A percentile compares a stretch with the other conserved stretches of the same genome.
Conservation (phyloP, 805 yeast genomes). For the Lipomyces yamanashiensis region DNA sequence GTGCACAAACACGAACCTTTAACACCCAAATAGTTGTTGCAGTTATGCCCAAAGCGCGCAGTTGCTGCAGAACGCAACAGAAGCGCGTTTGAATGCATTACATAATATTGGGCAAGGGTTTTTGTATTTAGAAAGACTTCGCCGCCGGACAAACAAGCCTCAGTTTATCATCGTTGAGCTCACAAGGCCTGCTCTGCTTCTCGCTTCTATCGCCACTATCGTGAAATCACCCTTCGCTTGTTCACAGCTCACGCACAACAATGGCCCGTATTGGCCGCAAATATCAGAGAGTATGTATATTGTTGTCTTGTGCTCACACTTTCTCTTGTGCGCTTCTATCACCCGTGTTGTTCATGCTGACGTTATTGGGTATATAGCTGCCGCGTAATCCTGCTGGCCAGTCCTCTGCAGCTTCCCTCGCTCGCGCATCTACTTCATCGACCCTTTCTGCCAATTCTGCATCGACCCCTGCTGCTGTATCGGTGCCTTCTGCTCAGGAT, state of each 20-base stretch:
- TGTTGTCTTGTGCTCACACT: neutral
- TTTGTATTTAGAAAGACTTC: no score
- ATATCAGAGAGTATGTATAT: conserved; percentile 28
- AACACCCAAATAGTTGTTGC: neutral
- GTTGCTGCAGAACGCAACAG: neutral
- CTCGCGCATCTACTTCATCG: conserved; percentile 21
- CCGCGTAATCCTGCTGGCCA: conserved; percentile 30
- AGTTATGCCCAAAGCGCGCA: neutral
- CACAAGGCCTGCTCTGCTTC: neutral
- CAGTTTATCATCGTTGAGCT: neutral
- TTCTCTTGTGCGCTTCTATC: no score
- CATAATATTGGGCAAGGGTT: no score
- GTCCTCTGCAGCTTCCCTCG: conserved; percentile 6
- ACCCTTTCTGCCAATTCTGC: conserved; percentile 10
- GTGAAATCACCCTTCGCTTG: neutral
- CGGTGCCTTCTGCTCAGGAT: neutral
- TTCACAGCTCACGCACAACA: neutral
- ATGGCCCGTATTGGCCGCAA: conserved; percentile 36
- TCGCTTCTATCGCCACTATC: neutral
- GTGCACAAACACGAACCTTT: neutral
- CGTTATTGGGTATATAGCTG: conserved; percentile 11
- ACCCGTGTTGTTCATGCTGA: neutral
- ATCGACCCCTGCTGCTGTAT: conserved; percentile 3
- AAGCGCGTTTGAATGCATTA: no score
- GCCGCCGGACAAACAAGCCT: neutral